Percentiles rank a stretch among this genome's conserved stretches.
These are phyloP conservation scores for Tilletiopsis washingtonensis DNA, from an alignment of 1,284 basidiomycete species.

Conservation along the genomic window DNA sequence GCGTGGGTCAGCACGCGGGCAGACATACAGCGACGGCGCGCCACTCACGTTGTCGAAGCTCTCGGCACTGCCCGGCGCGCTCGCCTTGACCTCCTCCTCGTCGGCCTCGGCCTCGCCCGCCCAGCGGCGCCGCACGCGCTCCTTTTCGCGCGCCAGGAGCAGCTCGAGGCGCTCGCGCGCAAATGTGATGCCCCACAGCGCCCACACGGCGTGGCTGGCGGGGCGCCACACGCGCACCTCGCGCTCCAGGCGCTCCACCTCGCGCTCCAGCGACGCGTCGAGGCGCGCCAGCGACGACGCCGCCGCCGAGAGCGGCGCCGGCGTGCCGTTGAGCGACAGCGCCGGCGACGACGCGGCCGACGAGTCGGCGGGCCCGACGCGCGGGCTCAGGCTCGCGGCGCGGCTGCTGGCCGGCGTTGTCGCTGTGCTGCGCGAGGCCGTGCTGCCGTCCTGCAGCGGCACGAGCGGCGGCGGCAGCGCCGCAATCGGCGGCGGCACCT, in stretches of 20 bases:
- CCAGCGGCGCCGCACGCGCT: not conserved
- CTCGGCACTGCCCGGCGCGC: constrained; percentile 20
- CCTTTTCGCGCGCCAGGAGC: constrained; percentile 10
- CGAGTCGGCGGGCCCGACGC: not conserved
- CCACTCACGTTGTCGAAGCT: constrained; percentile 30
- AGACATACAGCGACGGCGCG: not conserved
- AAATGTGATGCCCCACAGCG: constrained; percentile 43
- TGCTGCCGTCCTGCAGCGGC: not conserved
- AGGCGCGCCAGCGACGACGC: constrained; percentile 16
- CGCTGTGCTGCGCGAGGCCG: not conserved
- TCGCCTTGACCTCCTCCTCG: not conserved
- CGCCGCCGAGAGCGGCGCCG: not conserved
- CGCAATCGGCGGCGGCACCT: no score
- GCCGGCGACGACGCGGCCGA: not conserved
- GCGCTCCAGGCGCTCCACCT: constrained; percentile 39
- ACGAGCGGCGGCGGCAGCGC: no score
- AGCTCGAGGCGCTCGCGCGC: constrained; percentile 31
- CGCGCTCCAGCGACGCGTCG: constrained; percentile 25
- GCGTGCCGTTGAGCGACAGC: no score
- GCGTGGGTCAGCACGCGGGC: not conserved
- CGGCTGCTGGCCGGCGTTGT: not conserved
- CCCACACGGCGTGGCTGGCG: constrained; percentile 43
- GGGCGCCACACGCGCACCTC: constrained; percentile 39
- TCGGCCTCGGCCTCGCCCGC: not conserved
- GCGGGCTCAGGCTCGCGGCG: not conserved